Evolutionary conservation across 768 basidiomycete species (phyloP).

Genomic region (Xanthoconium stramineum): DNA sequence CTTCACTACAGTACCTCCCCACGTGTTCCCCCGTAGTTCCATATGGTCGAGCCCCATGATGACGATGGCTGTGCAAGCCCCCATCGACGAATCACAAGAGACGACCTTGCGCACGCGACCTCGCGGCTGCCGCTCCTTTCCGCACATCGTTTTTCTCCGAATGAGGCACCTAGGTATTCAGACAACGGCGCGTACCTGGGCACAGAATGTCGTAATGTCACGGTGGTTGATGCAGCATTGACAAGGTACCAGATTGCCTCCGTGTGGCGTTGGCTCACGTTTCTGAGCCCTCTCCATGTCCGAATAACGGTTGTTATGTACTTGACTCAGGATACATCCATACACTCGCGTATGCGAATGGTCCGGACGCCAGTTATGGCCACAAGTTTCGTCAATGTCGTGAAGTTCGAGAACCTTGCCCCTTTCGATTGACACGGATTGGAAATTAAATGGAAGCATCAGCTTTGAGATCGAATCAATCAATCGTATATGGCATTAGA

Average conservation of each 20-base stretch:
- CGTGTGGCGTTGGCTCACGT: slow-evolving; percentile 7
- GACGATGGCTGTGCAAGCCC: too few species aligned
- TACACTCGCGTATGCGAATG: background rate
- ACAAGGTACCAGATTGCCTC: slow-evolving; percentile 19
- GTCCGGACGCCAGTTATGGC: background rate
- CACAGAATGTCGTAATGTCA: background rate
- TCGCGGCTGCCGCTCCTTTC: too few species aligned
- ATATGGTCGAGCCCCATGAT: background rate
- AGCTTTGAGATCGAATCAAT: slow-evolving; percentile 8
- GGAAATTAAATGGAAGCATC: slow-evolving; percentile 4
- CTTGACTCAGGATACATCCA: background rate
- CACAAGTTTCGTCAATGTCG: background rate
- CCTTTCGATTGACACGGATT: background rate
- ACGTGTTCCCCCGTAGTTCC: background rate
- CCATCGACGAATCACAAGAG: too few species aligned
- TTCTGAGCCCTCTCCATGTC: background rate
- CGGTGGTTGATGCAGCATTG: background rate
- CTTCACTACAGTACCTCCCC: background rate
- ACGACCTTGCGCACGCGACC: background rate
- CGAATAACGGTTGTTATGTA: background rate
- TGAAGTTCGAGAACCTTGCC: background rate
- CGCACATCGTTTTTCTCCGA: too few species aligned
- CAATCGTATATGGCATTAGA: slow-evolving; percentile 13
- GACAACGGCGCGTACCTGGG: background rate
- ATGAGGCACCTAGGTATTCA: background rate